A percentile compares a stretch with the other conserved stretches of the same genome.
phyloP scores from a whole-genome alignment of 495 filamentous ascomycete species.

The Acidomyces sp. region DNA sequence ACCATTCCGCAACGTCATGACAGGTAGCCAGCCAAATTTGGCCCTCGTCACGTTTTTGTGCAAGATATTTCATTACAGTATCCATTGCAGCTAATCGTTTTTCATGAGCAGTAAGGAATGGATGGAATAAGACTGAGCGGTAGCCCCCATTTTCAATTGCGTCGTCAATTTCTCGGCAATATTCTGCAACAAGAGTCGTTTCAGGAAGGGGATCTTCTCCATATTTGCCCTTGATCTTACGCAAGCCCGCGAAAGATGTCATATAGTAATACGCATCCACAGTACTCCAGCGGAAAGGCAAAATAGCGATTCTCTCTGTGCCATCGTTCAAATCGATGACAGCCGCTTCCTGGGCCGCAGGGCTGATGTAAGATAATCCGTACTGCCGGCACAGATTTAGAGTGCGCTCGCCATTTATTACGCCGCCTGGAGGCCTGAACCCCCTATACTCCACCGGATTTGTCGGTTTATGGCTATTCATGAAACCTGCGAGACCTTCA shows the following conservation, averaged over 20 bases:
- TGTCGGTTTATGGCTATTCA: background rate
- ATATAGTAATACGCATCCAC: constrained; percentile 23
- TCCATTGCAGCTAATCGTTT: constrained; percentile 17
- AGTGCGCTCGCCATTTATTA: constrained; percentile 16
- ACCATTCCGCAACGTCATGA: constrained; percentile 14
- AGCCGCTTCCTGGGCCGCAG: constrained; percentile 14
- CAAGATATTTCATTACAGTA: constrained; percentile 12
- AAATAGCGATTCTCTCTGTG: constrained; percentile 13
- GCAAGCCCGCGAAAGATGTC: constrained; percentile 12
- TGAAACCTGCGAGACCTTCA: constrained; percentile 9
- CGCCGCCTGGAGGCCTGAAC: constrained; percentile 18
- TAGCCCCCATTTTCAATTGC: constrained; percentile 18
- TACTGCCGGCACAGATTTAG: constrained; percentile 16
- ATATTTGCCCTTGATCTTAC: constrained; percentile 13
- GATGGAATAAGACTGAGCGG: constrained; percentile 18
- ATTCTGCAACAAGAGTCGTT: constrained; percentile 5
- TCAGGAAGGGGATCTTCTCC: constrained; percentile 4
- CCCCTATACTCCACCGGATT: constrained; percentile 7
- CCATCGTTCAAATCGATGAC: constrained; percentile 7
- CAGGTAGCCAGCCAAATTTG: constrained; percentile 17
- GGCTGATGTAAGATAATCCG: constrained; percentile 19
- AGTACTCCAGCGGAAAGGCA: constrained; percentile 20
- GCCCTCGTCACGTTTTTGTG: constrained; percentile 13
- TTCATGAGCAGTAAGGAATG: constrained; percentile 12
- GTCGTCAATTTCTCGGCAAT: constrained; percentile 12